Evolutionary conservation across 225 moss, liverwort and hornwort species (phyloP).

Genomic region (Ulota crispa): DNA sequence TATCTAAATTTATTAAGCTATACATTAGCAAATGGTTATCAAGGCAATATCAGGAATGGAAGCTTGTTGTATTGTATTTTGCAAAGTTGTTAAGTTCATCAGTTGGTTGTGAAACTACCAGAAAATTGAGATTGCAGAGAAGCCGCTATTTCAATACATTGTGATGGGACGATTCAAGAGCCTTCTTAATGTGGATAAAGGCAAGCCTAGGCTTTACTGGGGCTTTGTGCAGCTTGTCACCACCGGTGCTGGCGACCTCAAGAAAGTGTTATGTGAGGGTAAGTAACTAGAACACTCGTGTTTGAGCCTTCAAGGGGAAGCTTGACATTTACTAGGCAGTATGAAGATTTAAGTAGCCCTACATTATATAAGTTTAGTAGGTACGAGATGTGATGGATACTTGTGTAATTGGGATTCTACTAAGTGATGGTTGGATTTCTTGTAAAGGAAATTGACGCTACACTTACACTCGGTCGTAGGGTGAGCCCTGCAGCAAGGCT

Average conservation of each 20-base stretch:
- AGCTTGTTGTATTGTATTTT: no score
- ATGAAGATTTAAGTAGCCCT: background rate
- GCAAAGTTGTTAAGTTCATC: background rate
- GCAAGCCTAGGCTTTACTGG: constrained; percentile 57
- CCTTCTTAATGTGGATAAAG: constrained; percentile 52
- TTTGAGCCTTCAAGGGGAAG: background rate
- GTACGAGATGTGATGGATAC: background rate
- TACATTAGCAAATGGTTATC: no score
- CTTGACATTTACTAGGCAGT: background rate
- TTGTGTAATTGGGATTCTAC: background rate
- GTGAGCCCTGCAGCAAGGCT: constrained; percentile 66
- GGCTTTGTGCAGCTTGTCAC: constrained; percentile 79
- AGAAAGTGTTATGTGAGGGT: constrained; percentile 60
- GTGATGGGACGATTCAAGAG: constrained; percentile 77
- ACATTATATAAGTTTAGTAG: background rate
- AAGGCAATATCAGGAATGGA: no score
- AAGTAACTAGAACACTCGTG: background rate
- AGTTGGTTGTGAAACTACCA: constrained; percentile 5
- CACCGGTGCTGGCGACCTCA: constrained; percentile 55
- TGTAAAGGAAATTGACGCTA: constrained; percentile 62
- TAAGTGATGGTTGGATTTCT: background rate
- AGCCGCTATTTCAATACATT: constrained; percentile 60
- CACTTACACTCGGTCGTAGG: constrained; percentile 53
- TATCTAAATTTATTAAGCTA: no score
- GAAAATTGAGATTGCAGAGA: constrained; percentile 59